These are phyloP conservation scores for Gentiana macrophylla DNA, from an alignment of 257 asterid species.

Conservation along the genomic window DNA sequence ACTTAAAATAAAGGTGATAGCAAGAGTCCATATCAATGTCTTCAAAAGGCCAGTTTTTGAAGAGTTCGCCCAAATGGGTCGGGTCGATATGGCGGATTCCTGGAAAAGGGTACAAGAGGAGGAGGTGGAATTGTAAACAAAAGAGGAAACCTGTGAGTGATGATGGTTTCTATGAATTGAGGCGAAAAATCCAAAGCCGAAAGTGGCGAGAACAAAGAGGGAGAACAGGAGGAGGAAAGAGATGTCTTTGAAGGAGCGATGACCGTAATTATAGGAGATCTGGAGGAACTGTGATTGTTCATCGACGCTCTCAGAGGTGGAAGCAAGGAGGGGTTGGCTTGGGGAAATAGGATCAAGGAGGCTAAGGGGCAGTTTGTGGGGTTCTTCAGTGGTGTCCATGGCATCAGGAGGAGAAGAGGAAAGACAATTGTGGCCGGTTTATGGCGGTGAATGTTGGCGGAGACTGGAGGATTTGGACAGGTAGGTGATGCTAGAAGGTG, in stretches of 20 bases:
- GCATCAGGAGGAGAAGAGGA: constrained; percentile 4
- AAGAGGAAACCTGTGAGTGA: constrained; percentile 42
- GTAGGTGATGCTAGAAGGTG: too few species aligned
- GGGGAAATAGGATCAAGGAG: constrained; percentile 18
- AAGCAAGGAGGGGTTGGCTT: constrained; percentile 29
- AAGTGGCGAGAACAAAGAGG: constrained; percentile 55
- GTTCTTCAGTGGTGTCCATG: constrained; percentile 38
- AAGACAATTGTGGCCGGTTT: not conserved
- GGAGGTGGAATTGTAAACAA: constrained; percentile 36
- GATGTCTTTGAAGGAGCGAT: constrained; percentile 55
- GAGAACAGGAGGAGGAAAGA: constrained; percentile 56
- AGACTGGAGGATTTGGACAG: too few species aligned
- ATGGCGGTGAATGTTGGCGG: too few species aligned
- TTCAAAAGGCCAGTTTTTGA: constrained; percentile 29
- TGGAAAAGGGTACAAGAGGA: constrained; percentile 42
- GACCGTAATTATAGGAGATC: constrained; percentile 84
- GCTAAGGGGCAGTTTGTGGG: constrained; percentile 38
- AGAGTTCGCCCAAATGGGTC: constrained; percentile 20
- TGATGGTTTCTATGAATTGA: constrained; percentile 57
- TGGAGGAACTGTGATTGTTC: constrained; percentile 66
- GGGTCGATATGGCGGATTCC: constrained; percentile 6
- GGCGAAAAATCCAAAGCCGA: constrained; percentile 79
- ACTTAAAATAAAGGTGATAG: constrained; percentile 52
- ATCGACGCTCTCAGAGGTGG: constrained; percentile 37
- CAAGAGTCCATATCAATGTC: constrained; percentile 83